phyloP scores from a whole-genome alignment of 495 filamentous ascomycete genomes.

The Pyronema domesticum region DNA sequence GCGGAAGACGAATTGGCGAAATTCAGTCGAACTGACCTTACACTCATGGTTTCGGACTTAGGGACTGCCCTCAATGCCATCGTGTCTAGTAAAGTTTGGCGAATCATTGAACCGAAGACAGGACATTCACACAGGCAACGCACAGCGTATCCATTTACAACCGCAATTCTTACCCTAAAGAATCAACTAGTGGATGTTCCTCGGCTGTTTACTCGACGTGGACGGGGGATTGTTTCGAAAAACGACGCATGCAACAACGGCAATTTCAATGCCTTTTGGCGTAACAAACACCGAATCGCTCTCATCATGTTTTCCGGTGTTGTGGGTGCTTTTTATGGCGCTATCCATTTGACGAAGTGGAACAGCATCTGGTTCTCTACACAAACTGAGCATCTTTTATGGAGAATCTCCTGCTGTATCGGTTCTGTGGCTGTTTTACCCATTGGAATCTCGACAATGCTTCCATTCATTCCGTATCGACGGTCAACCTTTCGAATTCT shows the following conservation, averaged over 20 bases:
- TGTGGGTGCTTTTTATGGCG: not conserved
- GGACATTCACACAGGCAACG: too few relatives aligned
- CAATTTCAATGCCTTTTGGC: too few relatives aligned
- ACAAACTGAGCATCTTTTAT: not conserved
- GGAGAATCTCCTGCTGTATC: not conserved
- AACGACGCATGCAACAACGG: too few relatives aligned
- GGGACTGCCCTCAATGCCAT: too few relatives aligned
- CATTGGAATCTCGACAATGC: not conserved
- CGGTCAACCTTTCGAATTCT: not conserved
- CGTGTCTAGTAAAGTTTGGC: too few relatives aligned
- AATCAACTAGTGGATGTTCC: not conserved
- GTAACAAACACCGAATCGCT: not conserved
- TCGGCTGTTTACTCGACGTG: not conserved
- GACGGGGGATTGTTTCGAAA: not conserved
- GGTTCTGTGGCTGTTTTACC: not conserved
- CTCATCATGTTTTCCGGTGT: not conserved
- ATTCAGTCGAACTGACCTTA: too few relatives aligned
- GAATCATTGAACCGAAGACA: too few relatives aligned
- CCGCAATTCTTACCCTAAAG: not conserved
- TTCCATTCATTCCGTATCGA: not conserved
- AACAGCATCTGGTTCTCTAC: not conserved
- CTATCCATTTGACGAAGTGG: not conserved
- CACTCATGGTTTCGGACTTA: too few relatives aligned
- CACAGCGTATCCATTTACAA: not conserved
- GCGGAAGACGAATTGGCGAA: too few relatives aligned